Base-by-base conservation (phyloP, 2,329 filamentous ascomycete genomes). In the Davidsoniella virescens region DNA sequence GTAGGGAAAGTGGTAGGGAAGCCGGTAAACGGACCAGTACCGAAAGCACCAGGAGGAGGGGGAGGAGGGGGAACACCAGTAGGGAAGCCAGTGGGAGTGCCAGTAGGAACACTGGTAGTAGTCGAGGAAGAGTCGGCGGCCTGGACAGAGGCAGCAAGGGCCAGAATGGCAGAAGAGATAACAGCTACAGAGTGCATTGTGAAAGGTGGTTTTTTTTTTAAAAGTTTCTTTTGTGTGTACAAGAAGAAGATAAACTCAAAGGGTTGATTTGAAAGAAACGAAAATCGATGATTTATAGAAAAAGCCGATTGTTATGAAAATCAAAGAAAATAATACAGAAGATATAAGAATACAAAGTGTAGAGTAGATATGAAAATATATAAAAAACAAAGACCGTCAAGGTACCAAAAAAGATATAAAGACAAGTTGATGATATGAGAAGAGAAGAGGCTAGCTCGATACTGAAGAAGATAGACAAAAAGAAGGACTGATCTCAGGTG, bases 111-210 rank as follows among this genome's bases (percentile, higher is more conserved):
- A 20, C 42, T 33, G 4, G 41, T 33, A 16, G 49, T 42, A 40
- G 25, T 17, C 6, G 36, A 23, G 9, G 44, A 25, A 26, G 46
- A 29, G 20, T 41, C 41, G n/a, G n/a, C 40, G 36, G 46, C 51
- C 25, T 16, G 17, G 33, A 41, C 51, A 25, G 51, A 49, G 46
- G 23, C 46, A 12, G 47, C 46, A 26, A 52, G 51, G 9, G 51
- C 40, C 40, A 52, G 51, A 36, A 42, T 37, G 12, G 33, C 47
- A 17, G 40, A 33, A 37, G 51, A 52, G 41, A 49, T 16, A 16
- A 52, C 36, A 25, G 50, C 43, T 5, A 44, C 29, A 20, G 49
- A 51, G 25, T 48, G 44, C 51, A 52, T 52, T 46, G 20, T 52
- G 46, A 46, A 49, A 33, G 29, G 10, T 33, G 6, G 5, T 33